Evolutionary conservation across 2,329 filamentous ascomycete genomes (phyloP).

Genomic region (Claviceps sp.): DNA sequence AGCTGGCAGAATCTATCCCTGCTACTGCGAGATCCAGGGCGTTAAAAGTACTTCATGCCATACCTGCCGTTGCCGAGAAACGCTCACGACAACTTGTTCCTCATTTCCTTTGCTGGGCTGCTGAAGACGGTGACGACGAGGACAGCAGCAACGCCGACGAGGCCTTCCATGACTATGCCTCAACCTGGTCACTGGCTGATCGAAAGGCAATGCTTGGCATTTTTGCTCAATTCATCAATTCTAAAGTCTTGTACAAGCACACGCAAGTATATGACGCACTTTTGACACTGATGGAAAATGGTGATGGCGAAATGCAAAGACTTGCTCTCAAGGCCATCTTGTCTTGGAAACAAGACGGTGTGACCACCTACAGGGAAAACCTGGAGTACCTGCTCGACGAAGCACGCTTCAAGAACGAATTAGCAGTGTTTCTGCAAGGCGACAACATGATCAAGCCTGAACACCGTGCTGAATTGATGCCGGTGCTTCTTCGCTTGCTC

Average conservation of each 20-base stretch:
- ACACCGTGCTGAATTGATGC: slow-evolving; percentile 64
- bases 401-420: slow-evolving; percentile 79
- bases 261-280: slow-evolving; percentile 64
- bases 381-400: slow-evolving; percentile 81
- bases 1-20: slow-evolving; percentile 33
- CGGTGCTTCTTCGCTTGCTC: slow-evolving; percentile 71
- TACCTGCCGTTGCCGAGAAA: slow-evolving; percentile 72
- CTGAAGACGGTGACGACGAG: slow-evolving; percentile 29
- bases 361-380: slow-evolving; percentile 72
- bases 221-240: slow-evolving; percentile 77
- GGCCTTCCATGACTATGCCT: slow-evolving; percentile 17
- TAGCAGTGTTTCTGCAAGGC: slow-evolving; percentile 75
- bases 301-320: slow-evolving; percentile 81
- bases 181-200: slow-evolving; percentile 61
- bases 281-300: slow-evolving; percentile 66
- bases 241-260: slow-evolving; percentile 66
- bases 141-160: slow-evolving; percentile 26
- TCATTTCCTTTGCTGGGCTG: slow-evolving; percentile 71
- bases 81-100: slow-evolving; percentile 75
- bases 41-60: slow-evolving; percentile 59
- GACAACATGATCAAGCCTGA: slow-evolving; percentile 58
- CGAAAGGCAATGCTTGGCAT: slow-evolving; percentile 71
- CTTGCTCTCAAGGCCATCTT: slow-evolving; percentile 72
- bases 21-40: slow-evolving; percentile 59
- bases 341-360: slow-evolving; percentile 70